Percentiles rank a stretch among this genome's conserved stretches.
Evolutionary conservation across 2,329 filamentous ascomycete genomes (phyloP).

Genomic region (Fusarium torulosum): DNA sequence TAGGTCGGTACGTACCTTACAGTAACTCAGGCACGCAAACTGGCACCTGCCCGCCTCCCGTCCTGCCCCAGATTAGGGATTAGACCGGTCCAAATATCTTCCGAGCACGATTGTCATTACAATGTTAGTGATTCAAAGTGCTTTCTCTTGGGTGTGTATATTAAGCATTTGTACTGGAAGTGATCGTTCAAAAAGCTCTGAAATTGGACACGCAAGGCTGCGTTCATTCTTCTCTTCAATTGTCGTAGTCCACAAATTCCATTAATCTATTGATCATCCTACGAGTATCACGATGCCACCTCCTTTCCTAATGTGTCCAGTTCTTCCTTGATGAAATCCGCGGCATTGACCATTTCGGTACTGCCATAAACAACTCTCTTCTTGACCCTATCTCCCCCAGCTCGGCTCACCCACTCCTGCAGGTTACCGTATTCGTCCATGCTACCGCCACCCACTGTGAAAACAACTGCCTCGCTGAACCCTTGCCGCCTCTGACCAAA

Average conservation of each 20-base stretch:
- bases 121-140: background rate
- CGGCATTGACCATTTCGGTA: conserved; percentile 81
- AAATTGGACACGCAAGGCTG: background rate
- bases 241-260: background rate
- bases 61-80: conserved; percentile 2
- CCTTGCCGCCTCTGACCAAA: conserved; percentile 93
- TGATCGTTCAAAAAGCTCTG: background rate
- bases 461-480: conserved; percentile 92
- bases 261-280: conserved; percentile 43
- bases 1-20: conserved; percentile 38
- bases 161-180: background rate
- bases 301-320: conserved; percentile 73
- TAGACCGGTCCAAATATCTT: conserved; percentile 4
- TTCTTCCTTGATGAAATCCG: conserved; percentile 74
- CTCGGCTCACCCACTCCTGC: conserved; percentile 93
- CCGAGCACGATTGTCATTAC: background rate
- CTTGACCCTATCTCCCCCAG: conserved; percentile 73
- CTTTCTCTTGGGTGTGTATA: background rate
- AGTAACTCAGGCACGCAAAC: conserved; percentile 29
- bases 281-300: conserved; percentile 54
- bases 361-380: conserved; percentile 94
- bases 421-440: conserved; percentile 99
- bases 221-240: background rate
- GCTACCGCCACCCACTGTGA: conserved; percentile 93
- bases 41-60: background rate